Evolutionary conservation across 371 early-diverging fungal species (phyloP).

Genomic region (Amoeboaphelidium occidentale): DNA sequence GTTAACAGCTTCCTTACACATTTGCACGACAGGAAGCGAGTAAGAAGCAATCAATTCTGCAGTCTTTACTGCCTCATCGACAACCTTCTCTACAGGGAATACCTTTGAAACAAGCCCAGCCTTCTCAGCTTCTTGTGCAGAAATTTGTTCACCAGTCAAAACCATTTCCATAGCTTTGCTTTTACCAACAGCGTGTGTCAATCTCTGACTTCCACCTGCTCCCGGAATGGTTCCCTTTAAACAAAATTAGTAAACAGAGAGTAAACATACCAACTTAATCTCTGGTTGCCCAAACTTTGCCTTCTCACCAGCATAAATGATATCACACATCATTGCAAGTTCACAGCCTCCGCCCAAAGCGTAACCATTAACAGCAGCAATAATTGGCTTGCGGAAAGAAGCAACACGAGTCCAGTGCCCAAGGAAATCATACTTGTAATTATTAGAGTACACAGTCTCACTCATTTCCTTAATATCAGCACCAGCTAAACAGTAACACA

Average conservation of each 20-base stretch:
- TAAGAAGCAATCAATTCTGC: conserved; percentile 57
- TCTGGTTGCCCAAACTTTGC: conserved; percentile 96
- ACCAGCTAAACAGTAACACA: conserved; percentile 33
- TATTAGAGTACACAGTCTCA: conserved; percentile 49
- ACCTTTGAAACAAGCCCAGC: conserved; percentile 73
- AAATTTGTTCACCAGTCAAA: conserved; percentile 62
- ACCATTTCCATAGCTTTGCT: conserved; percentile 94
- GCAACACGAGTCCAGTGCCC: conserved; percentile 80
- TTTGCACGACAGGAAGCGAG: conserved; percentile 66
- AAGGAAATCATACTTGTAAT: conserved; percentile 71
- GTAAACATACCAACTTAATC: conserved; percentile 65
- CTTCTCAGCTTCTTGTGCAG: conserved; percentile 63
- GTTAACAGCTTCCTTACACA: conserved; percentile 91
- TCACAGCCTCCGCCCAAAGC: conserved; percentile 97
- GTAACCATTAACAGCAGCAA: conserved; percentile 92
- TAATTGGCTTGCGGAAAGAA: conserved; percentile 74
- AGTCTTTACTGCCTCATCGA: conserved; percentile 73
- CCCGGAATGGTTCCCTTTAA: conserved; percentile 10
- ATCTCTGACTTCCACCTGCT: conserved; percentile 71
- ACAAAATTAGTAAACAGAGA: not conserved
- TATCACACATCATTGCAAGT: conserved; percentile 91
- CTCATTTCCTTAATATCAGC: conserved; percentile 98
- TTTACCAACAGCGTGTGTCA: conserved; percentile 85
- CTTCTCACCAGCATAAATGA: conserved; percentile 92
- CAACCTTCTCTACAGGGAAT: conserved; percentile 56